A percentile compares a stretch with the other conserved stretches of the same genome.
These are phyloP conservation scores for Aplosporella prunicola DNA, from an alignment of 2,329 filamentous ascomycete species.

Conservation along the genomic window DNA sequence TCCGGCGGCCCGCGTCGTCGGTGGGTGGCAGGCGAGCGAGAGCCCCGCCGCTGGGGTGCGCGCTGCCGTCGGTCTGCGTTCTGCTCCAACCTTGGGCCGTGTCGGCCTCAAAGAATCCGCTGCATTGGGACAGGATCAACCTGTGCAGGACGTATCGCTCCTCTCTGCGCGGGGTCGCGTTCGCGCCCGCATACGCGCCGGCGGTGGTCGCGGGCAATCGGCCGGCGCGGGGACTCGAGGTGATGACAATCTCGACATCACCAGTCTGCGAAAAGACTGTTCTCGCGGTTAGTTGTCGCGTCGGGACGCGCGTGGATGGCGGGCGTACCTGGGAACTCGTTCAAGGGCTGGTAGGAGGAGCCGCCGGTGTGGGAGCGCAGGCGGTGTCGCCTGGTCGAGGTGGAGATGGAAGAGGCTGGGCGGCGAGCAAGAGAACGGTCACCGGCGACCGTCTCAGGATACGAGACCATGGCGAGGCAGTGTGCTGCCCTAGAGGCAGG, in stretches of 20 bases:
- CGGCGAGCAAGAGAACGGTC: conserved; percentile 47
- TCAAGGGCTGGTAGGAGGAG: conserved; percentile 59
- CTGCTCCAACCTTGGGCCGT: conserved; percentile 69
- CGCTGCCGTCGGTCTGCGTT: conserved; percentile 23
- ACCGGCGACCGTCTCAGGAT: conserved; percentile 44
- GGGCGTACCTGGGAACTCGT: conserved; percentile 97
- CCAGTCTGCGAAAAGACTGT: conserved; percentile 79
- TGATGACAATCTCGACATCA: conserved; percentile 80
- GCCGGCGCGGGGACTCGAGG: conserved; percentile 17
- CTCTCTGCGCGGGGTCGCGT: conserved; percentile 55
- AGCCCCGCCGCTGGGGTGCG: conserved; percentile 21
- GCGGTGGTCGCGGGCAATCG: conserved; percentile 10
- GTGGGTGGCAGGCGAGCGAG: conserved; percentile 31
- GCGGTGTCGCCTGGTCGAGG: conserved; percentile 50
- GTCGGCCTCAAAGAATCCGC: conserved; percentile 85
- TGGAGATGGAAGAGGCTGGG: conserved; percentile 28
- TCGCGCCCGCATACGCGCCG: conserved; percentile 3
- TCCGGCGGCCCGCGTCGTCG: conserved; percentile 29
- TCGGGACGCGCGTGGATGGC: too few species aligned
- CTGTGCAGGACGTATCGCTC: conserved; percentile 80
- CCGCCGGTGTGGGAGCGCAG: conserved; percentile 75
- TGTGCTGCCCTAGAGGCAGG: background rate
- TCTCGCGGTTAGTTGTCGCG: too few species aligned
- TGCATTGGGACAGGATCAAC: conserved; percentile 80
- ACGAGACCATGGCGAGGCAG: conserved; percentile 48